phyloP scores from a whole-genome alignment of 2,329 filamentous ascomycete genomes.

The Colletotrichum sp. region DNA sequence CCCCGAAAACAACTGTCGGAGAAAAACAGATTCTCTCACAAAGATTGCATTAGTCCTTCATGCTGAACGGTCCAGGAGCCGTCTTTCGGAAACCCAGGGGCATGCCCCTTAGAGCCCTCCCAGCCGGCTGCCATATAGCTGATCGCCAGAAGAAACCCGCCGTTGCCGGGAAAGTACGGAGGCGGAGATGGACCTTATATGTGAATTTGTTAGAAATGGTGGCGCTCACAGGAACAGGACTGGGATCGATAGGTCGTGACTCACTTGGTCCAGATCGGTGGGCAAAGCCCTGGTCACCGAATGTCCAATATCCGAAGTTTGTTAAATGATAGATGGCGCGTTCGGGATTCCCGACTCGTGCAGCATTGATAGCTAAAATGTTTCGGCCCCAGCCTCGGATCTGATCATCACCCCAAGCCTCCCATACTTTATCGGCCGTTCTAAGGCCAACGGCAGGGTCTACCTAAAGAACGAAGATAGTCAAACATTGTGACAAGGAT shows the following conservation, averaged over 20 bases:
- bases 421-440: constrained; percentile 42
- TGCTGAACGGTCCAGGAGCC: constrained; percentile 37
- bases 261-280: constrained; percentile 29
- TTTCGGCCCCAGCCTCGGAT: constrained; percentile 52
- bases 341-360: constrained; percentile 43
- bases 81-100: constrained; percentile 39
- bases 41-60: not conserved
- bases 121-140: constrained; percentile 35
- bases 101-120: constrained; percentile 22
- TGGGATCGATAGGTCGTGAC: not conserved
- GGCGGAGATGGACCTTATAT: constrained; percentile 16
- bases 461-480: constrained; percentile 23
- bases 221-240: not conserved
- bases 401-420: constrained; percentile 45
- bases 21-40: not conserved
- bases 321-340: constrained; percentile 45
- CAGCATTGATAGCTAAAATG: constrained; percentile 50
- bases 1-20: too few relatives aligned
- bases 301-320: constrained; percentile 43
- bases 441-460: constrained; percentile 35
- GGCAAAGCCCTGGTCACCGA: constrained; percentile 36
- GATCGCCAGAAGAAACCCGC: constrained; percentile 40
- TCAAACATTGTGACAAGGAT: not conserved
- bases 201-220: not conserved
- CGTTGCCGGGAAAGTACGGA: constrained; percentile 41